Conservation (phyloP, 2,329 filamentous ascomycete species). For the Amesomyces nigricolor region DNA sequence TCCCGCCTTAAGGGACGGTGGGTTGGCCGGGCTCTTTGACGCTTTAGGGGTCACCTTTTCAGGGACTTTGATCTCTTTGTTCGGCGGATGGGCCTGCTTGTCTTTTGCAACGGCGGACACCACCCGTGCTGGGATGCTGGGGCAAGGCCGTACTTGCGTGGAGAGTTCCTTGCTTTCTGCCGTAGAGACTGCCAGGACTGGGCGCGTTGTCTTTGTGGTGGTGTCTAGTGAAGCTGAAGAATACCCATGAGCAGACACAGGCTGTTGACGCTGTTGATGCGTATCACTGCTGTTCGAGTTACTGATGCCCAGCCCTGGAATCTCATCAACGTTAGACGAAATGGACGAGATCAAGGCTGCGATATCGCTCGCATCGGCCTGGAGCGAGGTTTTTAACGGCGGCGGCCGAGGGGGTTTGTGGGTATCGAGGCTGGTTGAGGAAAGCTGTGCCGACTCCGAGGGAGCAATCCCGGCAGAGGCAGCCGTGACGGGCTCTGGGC, state of each 20-base stretch:
- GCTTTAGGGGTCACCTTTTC: too few species aligned
- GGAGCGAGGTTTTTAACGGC: slow-evolving; percentile 10
- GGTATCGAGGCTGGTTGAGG: slow-evolving; percentile 3
- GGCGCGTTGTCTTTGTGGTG: background rate
- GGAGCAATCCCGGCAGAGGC: background rate
- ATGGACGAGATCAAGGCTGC: slow-evolving; percentile 22
- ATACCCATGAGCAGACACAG: background rate
- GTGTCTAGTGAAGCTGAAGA: too few species aligned
- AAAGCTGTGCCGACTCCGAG: background rate
- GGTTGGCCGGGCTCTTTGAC: too few species aligned
- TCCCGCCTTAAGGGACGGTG: too few species aligned
- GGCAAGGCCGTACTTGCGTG: too few species aligned
- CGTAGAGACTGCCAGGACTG: background rate
- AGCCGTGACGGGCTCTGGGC: background rate
- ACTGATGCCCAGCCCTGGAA: background rate
- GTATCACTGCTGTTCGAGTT: background rate
- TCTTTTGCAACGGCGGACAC: too few species aligned
- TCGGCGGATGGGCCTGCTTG: too few species aligned
- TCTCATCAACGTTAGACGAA: slow-evolving; percentile 5
- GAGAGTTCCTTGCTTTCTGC: background rate
- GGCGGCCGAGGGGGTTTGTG: background rate
- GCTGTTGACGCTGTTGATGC: background rate
- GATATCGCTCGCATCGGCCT: slow-evolving; percentile 20
- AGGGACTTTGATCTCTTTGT: too few species aligned
- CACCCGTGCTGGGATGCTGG: too few species aligned